phyloP scores from a whole-genome alignment of 768 basidiomycete genomes.

The Coprinellus micaceus region DNA sequence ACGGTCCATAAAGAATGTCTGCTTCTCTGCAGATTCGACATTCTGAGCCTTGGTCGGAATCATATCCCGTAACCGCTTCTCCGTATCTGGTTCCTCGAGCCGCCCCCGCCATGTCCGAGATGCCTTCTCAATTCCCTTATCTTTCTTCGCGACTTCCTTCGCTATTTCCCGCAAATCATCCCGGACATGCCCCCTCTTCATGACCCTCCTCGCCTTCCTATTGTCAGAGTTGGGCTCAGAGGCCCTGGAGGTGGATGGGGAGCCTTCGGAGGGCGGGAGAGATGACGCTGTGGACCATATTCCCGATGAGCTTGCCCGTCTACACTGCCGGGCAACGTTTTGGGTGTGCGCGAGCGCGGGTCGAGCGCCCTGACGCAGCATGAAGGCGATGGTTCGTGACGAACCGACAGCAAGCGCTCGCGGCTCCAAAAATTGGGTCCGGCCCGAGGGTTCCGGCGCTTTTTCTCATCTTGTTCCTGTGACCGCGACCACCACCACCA shows the following conservation, averaged over 20 bases:
- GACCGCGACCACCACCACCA: not conserved
- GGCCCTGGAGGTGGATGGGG: not conserved
- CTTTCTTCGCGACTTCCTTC: too few relatives aligned
- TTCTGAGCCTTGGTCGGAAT: not conserved
- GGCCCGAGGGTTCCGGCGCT: constrained; percentile 16
- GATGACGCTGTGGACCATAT: too few relatives aligned
- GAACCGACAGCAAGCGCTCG: not conserved
- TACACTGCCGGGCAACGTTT: too few relatives aligned
- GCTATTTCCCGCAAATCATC: too few relatives aligned
- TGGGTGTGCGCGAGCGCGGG: not conserved
- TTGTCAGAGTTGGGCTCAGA: too few relatives aligned
- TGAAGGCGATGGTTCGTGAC: not conserved
- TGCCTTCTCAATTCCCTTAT: not conserved
- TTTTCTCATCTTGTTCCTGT: constrained; percentile 1
- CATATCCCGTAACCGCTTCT: not conserved
- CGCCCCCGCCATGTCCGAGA: not conserved
- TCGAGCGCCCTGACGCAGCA: not conserved
- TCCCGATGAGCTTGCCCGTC: too few relatives aligned
- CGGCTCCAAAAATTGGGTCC: constrained; percentile 4
- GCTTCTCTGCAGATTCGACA: not conserved
- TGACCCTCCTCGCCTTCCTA: too few relatives aligned
- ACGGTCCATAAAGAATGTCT: not conserved
- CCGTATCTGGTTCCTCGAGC: not conserved
- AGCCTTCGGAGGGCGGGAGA: not conserved
- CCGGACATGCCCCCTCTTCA: too few relatives aligned